These are phyloP conservation scores for Monosporascus sp. DNA, from an alignment of 2,329 filamentous ascomycete species.

Conservation along the genomic window DNA sequence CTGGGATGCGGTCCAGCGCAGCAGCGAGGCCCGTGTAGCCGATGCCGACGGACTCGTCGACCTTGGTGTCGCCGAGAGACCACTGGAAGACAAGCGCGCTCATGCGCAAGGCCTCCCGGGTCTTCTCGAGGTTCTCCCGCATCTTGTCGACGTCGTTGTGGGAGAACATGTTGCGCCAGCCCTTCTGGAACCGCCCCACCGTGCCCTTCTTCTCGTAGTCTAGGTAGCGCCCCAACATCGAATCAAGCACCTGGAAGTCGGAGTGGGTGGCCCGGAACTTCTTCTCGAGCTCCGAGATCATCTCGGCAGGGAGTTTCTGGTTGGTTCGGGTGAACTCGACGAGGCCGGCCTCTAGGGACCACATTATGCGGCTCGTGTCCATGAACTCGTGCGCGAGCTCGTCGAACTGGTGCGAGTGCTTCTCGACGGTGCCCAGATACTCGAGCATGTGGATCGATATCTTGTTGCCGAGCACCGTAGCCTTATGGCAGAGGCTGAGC, in stretches of 20 bases:
- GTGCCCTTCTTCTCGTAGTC: constrained; percentile 57
- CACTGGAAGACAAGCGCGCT: constrained; percentile 61
- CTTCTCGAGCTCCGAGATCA: constrained; percentile 57
- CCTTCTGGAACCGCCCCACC: constrained; percentile 54
- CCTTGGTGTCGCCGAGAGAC: constrained; percentile 53
- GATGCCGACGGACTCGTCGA: constrained; percentile 56
- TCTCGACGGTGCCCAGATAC: constrained; percentile 52
- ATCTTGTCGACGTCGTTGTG: constrained; percentile 58
- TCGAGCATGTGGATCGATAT: constrained; percentile 62
- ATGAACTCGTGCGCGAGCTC: constrained; percentile 60
- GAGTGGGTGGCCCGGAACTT: constrained; percentile 56
- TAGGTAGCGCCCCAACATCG: constrained; percentile 56
- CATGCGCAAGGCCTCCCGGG: constrained; percentile 56
- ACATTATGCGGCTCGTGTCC: constrained; percentile 60
- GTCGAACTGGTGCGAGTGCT: constrained; percentile 50
- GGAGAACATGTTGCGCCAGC: constrained; percentile 58
- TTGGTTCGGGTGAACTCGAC: constrained; percentile 44
- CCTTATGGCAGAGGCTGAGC: constrained; percentile 32
- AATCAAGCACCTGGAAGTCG: constrained; percentile 59
- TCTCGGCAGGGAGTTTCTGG: constrained; percentile 52
- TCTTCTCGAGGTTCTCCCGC: constrained; percentile 49
- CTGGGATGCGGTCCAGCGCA: constrained; percentile 50
- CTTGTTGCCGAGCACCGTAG: constrained; percentile 55
- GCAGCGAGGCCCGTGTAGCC: constrained; percentile 63
- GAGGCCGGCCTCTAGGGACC: constrained; percentile 63